Percentiles rank a stretch among this genome's conserved stretches.
Conservation (phyloP, 2,329 filamentous ascomycete species). For the Penicillium janthinellum region DNA sequence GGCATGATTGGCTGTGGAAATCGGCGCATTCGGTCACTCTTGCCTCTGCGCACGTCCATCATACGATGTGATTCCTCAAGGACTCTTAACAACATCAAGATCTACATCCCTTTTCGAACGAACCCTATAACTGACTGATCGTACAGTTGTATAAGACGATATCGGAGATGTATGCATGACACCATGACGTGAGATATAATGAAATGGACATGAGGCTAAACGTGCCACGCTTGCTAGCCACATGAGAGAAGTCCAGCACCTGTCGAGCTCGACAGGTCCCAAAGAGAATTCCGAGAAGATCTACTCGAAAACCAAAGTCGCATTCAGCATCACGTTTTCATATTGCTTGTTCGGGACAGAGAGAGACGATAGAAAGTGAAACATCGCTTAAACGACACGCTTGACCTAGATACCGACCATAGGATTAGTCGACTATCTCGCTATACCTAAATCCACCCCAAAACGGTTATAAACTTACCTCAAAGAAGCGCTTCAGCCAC, state of each 20-base stretch:
- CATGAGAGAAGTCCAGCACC: conserved; percentile 4
- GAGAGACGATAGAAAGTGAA: not conserved
- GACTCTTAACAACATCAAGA: not conserved
- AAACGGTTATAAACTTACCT: conserved; percentile 56
- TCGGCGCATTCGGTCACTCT: not conserved
- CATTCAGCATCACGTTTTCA: conserved; percentile 13
- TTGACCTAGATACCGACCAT: conserved; percentile 42
- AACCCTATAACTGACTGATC: conserved; percentile 2
- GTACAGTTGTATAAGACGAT: conserved; percentile 27
- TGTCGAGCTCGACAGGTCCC: not conserved
- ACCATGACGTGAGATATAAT: conserved; percentile 22
- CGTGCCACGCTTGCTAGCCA: not conserved
- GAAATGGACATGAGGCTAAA: conserved; percentile 6
- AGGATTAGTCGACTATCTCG: conserved; percentile 4
- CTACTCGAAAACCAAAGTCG: conserved; percentile 12
- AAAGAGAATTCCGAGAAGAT: not conserved
- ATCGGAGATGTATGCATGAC: conserved; percentile 23
- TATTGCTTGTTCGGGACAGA: conserved; percentile 13
- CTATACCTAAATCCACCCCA: not conserved
- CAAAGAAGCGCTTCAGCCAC: conserved; percentile 98
- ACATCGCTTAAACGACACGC: conserved; percentile 45
- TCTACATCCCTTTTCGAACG: not conserved
- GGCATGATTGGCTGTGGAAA: not conserved
- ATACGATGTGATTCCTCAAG: not conserved
- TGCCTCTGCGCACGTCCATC: not conserved